Conservation (phyloP, 2,329 filamentous ascomycete species). For the Colletotrichum salicis region DNA sequence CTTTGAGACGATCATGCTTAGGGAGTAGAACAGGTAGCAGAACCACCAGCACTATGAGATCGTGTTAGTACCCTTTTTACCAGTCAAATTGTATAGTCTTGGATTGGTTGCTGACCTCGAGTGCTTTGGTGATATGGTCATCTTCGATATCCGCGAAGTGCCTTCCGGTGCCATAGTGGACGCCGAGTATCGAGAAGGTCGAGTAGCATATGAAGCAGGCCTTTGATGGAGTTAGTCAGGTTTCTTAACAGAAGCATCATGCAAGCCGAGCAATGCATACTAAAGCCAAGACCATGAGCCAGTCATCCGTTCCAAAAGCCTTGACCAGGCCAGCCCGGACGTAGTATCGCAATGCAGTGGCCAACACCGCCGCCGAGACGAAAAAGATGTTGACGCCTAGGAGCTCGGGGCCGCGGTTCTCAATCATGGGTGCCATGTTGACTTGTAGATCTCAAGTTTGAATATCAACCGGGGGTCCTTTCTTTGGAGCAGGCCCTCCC, state of each 20-base stretch:
- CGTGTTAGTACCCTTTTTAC: neutral
- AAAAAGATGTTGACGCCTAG: slow-evolving; percentile 46
- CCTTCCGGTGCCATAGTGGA: slow-evolving; percentile 53
- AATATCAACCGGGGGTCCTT: slow-evolving; percentile 9
- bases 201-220: slow-evolving; percentile 50
- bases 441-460: neutral
- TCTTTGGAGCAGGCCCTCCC: slow-evolving; percentile 16
- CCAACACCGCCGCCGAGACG: slow-evolving; percentile 40
- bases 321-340: slow-evolving; percentile 48
- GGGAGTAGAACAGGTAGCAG: slow-evolving; percentile 50
- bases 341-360: slow-evolving; percentile 46
- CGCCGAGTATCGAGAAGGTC: slow-evolving; percentile 46
- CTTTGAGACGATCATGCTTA: slow-evolving; percentile 51
- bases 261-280: slow-evolving; percentile 38
- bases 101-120: slow-evolving; percentile 43
- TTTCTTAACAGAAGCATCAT: neutral
- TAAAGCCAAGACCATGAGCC: slow-evolving; percentile 50
- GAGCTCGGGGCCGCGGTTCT: slow-evolving; percentile 49
- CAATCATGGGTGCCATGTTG: slow-evolving; percentile 24
- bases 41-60: slow-evolving; percentile 48
- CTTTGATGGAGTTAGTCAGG: slow-evolving; percentile 34
- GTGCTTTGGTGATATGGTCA: slow-evolving; percentile 43
- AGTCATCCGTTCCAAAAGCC: slow-evolving; percentile 53
- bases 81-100: neutral
- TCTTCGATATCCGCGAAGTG: slow-evolving; percentile 46